These are phyloP conservation scores for Ceratobasidium sp. DNA, from an alignment of 1,284 basidiomycete species.

Conservation along the genomic window DNA sequence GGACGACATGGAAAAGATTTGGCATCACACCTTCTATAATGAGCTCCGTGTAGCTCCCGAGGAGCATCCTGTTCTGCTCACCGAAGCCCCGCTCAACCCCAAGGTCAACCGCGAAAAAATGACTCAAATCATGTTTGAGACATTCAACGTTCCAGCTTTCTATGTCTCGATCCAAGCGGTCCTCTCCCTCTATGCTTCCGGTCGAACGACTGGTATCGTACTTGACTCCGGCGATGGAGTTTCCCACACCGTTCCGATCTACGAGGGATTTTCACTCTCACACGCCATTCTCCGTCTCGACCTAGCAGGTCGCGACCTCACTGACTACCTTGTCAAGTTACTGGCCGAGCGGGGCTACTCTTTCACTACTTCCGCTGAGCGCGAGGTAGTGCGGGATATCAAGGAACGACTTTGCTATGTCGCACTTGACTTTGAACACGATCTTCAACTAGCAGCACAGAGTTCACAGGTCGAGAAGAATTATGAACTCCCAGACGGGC, in stretches of 20 bases:
- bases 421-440: conserved; percentile 96
- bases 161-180: conserved; percentile 95
- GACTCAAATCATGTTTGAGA: conserved; percentile 98
- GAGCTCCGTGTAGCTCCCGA: conserved; percentile 58
- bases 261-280: conserved; percentile 93
- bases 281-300: conserved; percentile 96
- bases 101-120: conserved; percentile 96
- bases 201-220: conserved; percentile 62
- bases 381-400: conserved; percentile 97
- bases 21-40: conserved; percentile 61
- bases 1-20: conserved; percentile 67
- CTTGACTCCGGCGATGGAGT: conserved; percentile 79
- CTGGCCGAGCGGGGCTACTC: conserved; percentile 93
- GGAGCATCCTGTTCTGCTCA: conserved; percentile 67
- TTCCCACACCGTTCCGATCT: conserved; percentile 92
- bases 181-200: conserved; percentile 89
- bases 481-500: conserved; percentile 95
- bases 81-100: conserved; percentile 83
- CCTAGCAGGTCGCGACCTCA: conserved; percentile 94
- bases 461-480: conserved; percentile 93
- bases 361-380: conserved; percentile 93
- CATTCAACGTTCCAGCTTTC: conserved; percentile 93
- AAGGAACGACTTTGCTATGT: conserved; percentile 99
- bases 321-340: conserved; percentile 92
- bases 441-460: conserved; percentile 91